Evolutionary conservation across 768 basidiomycete genomes (phyloP).

Genomic region (Rhodotorula kratochvilovae): DNA sequence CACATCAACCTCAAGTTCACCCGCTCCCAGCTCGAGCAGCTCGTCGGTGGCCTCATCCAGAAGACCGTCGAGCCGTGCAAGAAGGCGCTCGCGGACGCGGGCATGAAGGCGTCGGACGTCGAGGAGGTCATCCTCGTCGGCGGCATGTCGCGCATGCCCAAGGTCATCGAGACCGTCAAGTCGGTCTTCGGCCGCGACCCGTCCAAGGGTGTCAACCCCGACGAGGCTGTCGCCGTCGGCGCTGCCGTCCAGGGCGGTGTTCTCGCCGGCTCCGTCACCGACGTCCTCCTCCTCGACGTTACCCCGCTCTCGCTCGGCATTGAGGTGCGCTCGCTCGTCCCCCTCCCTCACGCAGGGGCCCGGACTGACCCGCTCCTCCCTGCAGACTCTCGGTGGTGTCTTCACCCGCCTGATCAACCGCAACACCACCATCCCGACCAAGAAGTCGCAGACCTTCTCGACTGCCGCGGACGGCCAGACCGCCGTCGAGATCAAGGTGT

Average conservation of each 20-base stretch:
- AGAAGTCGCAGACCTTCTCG: conserved; percentile 98
- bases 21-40: conserved; percentile 81
- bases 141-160: conserved; percentile 98
- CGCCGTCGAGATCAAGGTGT: conserved; percentile 99
- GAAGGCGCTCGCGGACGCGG: conserved; percentile 91
- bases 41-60: conserved; percentile 75
- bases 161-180: conserved; percentile 90
- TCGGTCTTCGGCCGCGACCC: conserved; percentile 90
- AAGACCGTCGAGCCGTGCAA: conserved; percentile 93
- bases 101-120: conserved; percentile 85
- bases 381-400: conserved; percentile 93
- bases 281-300: conserved; percentile 82
- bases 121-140: conserved; percentile 97
- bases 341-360: not conserved
- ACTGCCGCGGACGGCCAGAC: conserved; percentile 98
- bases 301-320: conserved; percentile 92
- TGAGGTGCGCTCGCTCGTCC: conserved; percentile 32
- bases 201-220: conserved; percentile 98
- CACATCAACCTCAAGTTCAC: conserved; percentile 90
- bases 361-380: not conserved
- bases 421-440: conserved; percentile 98
- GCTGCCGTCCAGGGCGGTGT: conserved; percentile 98
- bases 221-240: conserved; percentile 97
- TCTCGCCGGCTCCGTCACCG: conserved; percentile 89
- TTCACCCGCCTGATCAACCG: conserved; percentile 98